Conservation (phyloP, 2,329 filamentous ascomycete genomes). For the Boeremia exigua region DNA sequence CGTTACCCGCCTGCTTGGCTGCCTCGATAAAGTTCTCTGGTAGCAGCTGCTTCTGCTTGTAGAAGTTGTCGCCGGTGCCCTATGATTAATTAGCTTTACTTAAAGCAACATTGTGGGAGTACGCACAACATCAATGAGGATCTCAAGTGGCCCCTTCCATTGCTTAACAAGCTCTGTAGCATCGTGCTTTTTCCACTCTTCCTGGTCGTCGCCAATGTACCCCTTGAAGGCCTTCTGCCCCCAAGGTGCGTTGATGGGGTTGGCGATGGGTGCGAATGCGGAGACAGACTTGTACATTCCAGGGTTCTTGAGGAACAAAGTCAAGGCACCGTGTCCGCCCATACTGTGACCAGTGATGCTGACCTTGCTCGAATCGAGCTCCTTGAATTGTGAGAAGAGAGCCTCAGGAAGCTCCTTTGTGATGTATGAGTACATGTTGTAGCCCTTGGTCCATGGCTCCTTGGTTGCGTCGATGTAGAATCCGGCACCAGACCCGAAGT, state of each 20-base stretch:
- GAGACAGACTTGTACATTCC: conserved; percentile 87
- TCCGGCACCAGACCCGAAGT: conserved; percentile 89
- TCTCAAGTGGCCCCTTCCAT: conserved; percentile 75
- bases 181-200: conserved; percentile 86
- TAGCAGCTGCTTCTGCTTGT: conserved; percentile 89
- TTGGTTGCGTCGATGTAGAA: conserved; percentile 92
- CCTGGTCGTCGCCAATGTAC: conserved; percentile 79
- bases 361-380: conserved; percentile 73
- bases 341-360: conserved; percentile 95
- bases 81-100: conserved; percentile 42
- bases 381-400: conserved; percentile 73
- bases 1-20: conserved; percentile 75
- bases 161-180: conserved; percentile 85
- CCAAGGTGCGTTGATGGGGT: conserved; percentile 87
- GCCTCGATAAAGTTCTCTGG: conserved; percentile 90
- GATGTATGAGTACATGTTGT: conserved; percentile 95
- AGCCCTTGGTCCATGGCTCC: conserved; percentile 75
- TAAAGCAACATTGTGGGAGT: not conserved
- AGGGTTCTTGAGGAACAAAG: conserved; percentile 89
- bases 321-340: conserved; percentile 95
- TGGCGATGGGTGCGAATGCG: conserved; percentile 88
- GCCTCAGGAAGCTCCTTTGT: conserved; percentile 82
- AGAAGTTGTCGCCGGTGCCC: conserved; percentile 96
- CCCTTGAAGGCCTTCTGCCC: conserved; percentile 93
- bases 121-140: conserved; percentile 85